Evolutionary conservation across 2,329 filamentous ascomycete genomes (phyloP).

Genomic region (Fusarium foetens): DNA sequence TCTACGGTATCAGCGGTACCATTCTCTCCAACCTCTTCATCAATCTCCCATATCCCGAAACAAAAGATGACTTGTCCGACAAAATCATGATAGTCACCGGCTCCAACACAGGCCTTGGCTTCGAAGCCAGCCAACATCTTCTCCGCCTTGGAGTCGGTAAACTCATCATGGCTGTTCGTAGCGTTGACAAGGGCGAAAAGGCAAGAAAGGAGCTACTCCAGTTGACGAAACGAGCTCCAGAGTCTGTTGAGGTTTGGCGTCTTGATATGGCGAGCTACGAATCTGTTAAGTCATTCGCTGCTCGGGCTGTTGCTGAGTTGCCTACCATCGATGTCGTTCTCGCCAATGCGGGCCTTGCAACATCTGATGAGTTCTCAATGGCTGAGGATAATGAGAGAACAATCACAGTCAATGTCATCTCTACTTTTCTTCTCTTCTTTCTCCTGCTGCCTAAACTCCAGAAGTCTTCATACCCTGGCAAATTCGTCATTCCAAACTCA

Average conservation of each 20-base stretch:
- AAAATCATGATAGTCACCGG: conserved; percentile 54
- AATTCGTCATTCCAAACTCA: conserved; percentile 39
- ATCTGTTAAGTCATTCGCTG: conserved; percentile 55
- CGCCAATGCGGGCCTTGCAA: conserved; percentile 56
- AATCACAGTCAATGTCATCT: conserved; percentile 50
- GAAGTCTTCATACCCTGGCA: conserved; percentile 34
- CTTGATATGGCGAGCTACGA: conserved; percentile 60
- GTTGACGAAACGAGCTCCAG: neutral
- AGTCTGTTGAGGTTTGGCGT: conserved; percentile 56
- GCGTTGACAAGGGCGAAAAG: conserved; percentile 53
- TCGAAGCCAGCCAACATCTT: conserved; percentile 51
- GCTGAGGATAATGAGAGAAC: conserved; percentile 61
- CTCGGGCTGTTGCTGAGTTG: conserved; percentile 41
- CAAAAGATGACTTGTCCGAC: conserved; percentile 31
- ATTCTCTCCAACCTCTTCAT: conserved; percentile 37
- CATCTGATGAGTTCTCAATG: conserved; percentile 44
- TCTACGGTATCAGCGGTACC: conserved; percentile 16
- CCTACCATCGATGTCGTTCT: conserved; percentile 56
- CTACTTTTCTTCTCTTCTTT: conserved; percentile 36
- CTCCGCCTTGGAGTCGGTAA: conserved; percentile 45
- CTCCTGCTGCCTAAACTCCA: conserved; percentile 39
- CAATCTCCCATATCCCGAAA: conserved; percentile 37
- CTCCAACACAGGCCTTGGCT: conserved; percentile 54
- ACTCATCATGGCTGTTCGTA: conserved; percentile 53
- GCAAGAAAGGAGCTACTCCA: conserved; percentile 50